Base-by-base conservation (phyloP, 1,139 yeast genomes). In the Magnusiomyces clavatus region DNA sequence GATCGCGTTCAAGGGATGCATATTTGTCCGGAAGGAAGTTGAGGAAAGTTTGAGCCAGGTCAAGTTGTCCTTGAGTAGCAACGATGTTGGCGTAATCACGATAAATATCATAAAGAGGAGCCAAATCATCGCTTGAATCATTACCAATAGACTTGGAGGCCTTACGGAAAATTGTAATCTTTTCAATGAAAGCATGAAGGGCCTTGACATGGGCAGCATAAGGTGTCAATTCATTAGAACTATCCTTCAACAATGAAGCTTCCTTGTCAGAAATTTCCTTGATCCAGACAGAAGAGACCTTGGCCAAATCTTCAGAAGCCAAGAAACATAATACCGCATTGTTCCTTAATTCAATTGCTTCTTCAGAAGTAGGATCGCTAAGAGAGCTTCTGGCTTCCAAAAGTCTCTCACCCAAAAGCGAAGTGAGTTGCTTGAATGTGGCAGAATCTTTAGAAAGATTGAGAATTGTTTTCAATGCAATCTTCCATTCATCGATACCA, bases 141-240 rank as follows among this genome's bases (percentile, higher is more conserved):
- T 29, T 17, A 16, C 35, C 39, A 1, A 58, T 46, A 10, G 43
- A 34, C 41, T 51, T 48, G 13, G 57, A 51, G 16, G 65, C 65
- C 47, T 82, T 77, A 60, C 87, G 79, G 67, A 84, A 86, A 24
- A 86, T 82, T 37, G 89, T 80, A 56, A 89, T 77, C 69, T 90
- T 90, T 65, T 86, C 95, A 53, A 88, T 86, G 65, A 89, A 85
- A 61, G 80, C 82, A 54, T 85, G 83, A 64, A 92, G 75, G 6
- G 96, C 85, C 60, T 81, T 85, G 60, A 85, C 82, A 64, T 90
- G 89, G 19, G 96, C 96, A 58, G 85, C 95, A 52, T 86, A 84
- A 3, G 87, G 83, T n/a, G 88, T 76, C 1, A 76, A 65, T 37
- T 77, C 70, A 24, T 69, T 71, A 16, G 64, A 54, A 12, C 61